phyloP scores from a whole-genome alignment of 768 basidiomycete genomes.

The Auriscalpium orientale region DNA sequence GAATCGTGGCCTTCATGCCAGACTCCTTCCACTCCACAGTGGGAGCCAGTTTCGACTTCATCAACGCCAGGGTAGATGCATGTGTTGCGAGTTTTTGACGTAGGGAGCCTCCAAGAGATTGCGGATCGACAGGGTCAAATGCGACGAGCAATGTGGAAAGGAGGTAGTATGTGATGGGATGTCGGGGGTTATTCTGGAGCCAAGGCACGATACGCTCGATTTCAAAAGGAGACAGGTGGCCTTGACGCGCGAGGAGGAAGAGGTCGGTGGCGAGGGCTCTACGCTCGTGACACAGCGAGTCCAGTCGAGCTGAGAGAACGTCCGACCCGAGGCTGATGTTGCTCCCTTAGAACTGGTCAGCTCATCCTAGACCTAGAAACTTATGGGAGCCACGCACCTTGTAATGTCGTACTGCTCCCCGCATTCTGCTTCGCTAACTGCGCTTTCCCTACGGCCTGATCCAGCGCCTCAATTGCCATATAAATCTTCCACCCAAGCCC shows the following conservation, averaged over 20 bases:
- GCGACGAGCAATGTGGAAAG: constrained; percentile 56
- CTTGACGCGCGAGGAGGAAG: constrained; percentile 54
- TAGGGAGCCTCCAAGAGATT: constrained; percentile 32
- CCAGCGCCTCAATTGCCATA: constrained; percentile 55
- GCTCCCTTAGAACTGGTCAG: constrained; percentile 23
- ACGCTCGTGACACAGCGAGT: constrained; percentile 70
- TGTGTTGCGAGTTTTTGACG: constrained; percentile 45
- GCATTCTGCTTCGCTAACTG: constrained; percentile 58
- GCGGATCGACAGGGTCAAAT: constrained; percentile 60
- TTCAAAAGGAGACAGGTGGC: constrained; percentile 52
- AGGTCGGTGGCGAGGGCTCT: constrained; percentile 58
- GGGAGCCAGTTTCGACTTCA: constrained; percentile 49
- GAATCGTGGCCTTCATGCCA: constrained; percentile 61
- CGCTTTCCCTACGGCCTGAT: constrained; percentile 43
- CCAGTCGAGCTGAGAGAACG: constrained; percentile 58
- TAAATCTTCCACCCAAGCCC: constrained; percentile 51
- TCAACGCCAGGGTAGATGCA: constrained; percentile 39
- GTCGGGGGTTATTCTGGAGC: constrained; percentile 57
- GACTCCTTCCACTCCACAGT: constrained; percentile 59
- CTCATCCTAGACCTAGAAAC: not conserved
- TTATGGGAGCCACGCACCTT: constrained; percentile 35
- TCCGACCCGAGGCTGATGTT: constrained; percentile 53
- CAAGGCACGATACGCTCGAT: constrained; percentile 62
- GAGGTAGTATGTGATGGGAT: constrained; percentile 62
- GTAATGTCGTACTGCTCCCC: constrained; percentile 46